Base-by-base conservation (phyloP, 2,329 filamentous ascomycete genomes). In the Epichloe festucae region DNA sequence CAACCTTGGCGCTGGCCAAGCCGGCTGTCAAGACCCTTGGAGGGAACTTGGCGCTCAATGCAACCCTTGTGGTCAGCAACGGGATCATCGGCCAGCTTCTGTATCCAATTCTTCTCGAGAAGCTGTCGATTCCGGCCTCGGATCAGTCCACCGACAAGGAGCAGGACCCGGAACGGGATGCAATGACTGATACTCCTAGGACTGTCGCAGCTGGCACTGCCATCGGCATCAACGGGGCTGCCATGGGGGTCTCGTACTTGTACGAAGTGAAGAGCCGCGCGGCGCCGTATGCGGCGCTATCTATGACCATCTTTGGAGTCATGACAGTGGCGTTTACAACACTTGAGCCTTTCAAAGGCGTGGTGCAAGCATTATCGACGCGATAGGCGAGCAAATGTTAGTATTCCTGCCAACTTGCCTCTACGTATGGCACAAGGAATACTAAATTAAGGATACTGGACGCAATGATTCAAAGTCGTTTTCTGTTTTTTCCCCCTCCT, bases 231-330 rank as follows among this genome's bases (percentile, higher is more conserved):
- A 81, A 81, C 55, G 76, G 76, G 1, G 77, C 77, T 0, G 78
- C 78, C 3, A 79, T 81, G 76, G 78, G 78, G 2, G 77, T 78
- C 0, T 71, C 77, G 0, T 76, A 78, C 53, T 66, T 81, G 14
- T 78, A 80, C 52, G 76, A 79, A 61, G 70, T 69, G 7, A 67
- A 67, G 50, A 78, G 73, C 55, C 70, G 67, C 1, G 74, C 77
- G 3, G 75, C 76, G 2, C 76, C 77, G 0, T 79, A 79, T 56
- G 74, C 77, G 2, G 75, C 74, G 2, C 62, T 81, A 15, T 70
- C 76, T 1, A 80, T 80, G 78, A 78, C 76, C 6, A 65, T 76
- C 5, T 76, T 79, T 57, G 77, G 78, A 0, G 68, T 77, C 40
- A 72, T 74, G 65, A 79, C 75, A 1, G 77, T 81, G 0, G 69